Base-by-base conservation (phyloP, 495 filamentous ascomycete species). In the Haplographium delicatum region DNA sequence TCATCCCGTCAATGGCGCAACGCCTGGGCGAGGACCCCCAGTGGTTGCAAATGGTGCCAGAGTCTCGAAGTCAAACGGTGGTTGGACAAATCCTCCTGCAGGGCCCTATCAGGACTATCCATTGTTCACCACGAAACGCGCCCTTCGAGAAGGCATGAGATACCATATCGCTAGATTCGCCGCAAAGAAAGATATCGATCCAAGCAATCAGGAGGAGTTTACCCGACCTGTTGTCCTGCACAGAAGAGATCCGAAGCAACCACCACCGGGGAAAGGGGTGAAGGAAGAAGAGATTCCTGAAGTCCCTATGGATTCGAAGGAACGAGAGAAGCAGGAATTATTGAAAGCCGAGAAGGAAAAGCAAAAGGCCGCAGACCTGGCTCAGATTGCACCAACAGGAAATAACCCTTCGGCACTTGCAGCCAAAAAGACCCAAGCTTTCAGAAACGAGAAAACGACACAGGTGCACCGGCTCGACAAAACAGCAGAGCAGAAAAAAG, bases 171-270 rank as follows among this genome's bases (percentile, higher is more conserved):
- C 91, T 66, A 76, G 83, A 51, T 81, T 98, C 38, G 62, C 61
- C 28, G 61, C 68, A 5, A 85, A 83, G 58, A 76, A 76, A 53
- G 57, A 64, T 15, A 70, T 94, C 24, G 85, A 95, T 62, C 84
- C 85, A 33, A 75, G 76, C 20, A 76, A 96, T 61, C 79, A 87
- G 54, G 72, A 82, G 2, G 80, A 95, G 45, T 98, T 97, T 59
- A 85, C 85, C 8, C 79, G 89, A 34, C 93, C 93, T 1, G 85
- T 98, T 15, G 78, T 88, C 15, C 68, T 97, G 37, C 90, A 96
- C 64, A 84, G 93, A 28, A 84, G 91, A 7, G 89, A 95, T 63
- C 90, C 91, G n/a, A 77, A 85, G 40, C 76, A 85, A 46, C 79
- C 82, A 34, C 74, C 81, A 5, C 71, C 74, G 11, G 70, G 76